Percentiles rank a stretch among this genome's conserved stretches.
Conservation (phyloP, 345 rosid species). For the Populus nigra region DNA sequence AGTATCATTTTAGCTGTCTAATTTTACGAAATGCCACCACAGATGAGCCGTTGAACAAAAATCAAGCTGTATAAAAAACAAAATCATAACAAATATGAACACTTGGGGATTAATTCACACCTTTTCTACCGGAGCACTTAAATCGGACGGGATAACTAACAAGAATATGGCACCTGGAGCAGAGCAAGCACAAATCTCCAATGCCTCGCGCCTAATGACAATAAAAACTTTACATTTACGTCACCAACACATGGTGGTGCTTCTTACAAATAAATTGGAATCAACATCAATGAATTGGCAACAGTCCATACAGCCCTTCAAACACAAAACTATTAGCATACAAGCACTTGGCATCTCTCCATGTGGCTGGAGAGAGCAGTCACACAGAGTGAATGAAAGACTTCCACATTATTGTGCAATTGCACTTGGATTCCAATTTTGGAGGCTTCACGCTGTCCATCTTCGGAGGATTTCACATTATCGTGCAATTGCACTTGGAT, state of each 20-base stretch:
- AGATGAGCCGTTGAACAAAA: not conserved
- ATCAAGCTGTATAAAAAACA: conserved; percentile 8
- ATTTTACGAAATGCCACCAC: not conserved
- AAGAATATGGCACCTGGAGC: conserved; percentile 30
- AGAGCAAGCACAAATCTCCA: conserved; percentile 32
- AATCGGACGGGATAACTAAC: conserved; percentile 16
- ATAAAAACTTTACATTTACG: conserved; percentile 52
- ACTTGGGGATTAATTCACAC: conserved; percentile 18
- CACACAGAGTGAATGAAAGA: not conserved
- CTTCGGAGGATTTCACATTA: too few relatives aligned
- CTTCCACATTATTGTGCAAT: too few relatives aligned
- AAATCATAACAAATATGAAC: conserved; percentile 14
- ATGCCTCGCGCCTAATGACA: conserved; percentile 37
- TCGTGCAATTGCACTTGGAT: too few relatives aligned
- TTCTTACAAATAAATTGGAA: conserved; percentile 35
- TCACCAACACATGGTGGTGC: conserved; percentile 35
- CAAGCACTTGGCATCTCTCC: conserved; percentile 12
- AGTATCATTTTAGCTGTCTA: not conserved
- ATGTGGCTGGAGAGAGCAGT: not conserved
- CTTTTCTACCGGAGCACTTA: conserved; percentile 4
- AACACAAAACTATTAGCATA: conserved; percentile 26
- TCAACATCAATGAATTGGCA: conserved; percentile 36
- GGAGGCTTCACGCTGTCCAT: too few relatives aligned
- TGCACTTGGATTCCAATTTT: too few relatives aligned
- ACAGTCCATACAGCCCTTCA: conserved; percentile 39